Evolutionary conservation across 2,329 filamentous ascomycete species (phyloP).

Genomic region (Phialocephala sp.): DNA sequence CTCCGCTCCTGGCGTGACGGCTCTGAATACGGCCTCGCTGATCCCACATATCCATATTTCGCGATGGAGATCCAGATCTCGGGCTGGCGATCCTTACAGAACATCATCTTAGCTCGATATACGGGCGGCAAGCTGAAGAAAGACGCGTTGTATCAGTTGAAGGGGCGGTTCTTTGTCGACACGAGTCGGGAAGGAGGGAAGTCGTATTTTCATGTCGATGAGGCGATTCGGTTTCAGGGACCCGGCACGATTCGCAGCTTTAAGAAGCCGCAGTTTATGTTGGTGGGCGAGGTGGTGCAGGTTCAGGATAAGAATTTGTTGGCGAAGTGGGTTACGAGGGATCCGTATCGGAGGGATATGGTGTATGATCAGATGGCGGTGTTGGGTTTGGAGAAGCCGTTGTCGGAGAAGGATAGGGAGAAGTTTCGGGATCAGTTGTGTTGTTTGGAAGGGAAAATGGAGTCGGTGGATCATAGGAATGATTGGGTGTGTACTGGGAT

Average conservation of each 20-base stretch:
- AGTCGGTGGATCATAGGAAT: slow-evolving; percentile 22
- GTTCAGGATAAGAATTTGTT: slow-evolving; percentile 19
- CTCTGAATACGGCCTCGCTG: slow-evolving; percentile 26
- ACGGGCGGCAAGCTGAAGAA: slow-evolving; percentile 29
- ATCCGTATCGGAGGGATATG: slow-evolving; percentile 29
- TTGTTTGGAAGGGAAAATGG: slow-evolving; percentile 30
- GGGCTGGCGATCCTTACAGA: slow-evolving; percentile 24
- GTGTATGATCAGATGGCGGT: slow-evolving; percentile 29
- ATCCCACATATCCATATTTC: slow-evolving; percentile 28
- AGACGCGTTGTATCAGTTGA: slow-evolving; percentile 32
- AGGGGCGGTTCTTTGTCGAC: slow-evolving; percentile 30
- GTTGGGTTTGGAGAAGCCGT: slow-evolving; percentile 22
- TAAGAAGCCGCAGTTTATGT: slow-evolving; percentile 26
- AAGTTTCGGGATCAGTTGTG: slow-evolving; percentile 22
- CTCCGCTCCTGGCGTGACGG: slow-evolving; percentile 30
- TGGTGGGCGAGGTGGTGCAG: slow-evolving; percentile 27
- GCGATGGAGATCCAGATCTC: slow-evolving; percentile 29
- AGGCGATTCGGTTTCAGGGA: slow-evolving; percentile 31
- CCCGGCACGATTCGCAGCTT: slow-evolving; percentile 30
- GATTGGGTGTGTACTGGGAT: slow-evolving; percentile 29
- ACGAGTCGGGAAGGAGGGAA: slow-evolving; percentile 22
- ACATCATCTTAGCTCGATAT: slow-evolving; percentile 28
- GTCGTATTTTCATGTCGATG: slow-evolving; percentile 30
- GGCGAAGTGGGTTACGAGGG: slow-evolving; percentile 28
- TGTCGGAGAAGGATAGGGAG: slow-evolving; percentile 18